Base-by-base conservation (phyloP, 2,329 filamentous ascomycete genomes). In the Verruconis gallopava region DNA sequence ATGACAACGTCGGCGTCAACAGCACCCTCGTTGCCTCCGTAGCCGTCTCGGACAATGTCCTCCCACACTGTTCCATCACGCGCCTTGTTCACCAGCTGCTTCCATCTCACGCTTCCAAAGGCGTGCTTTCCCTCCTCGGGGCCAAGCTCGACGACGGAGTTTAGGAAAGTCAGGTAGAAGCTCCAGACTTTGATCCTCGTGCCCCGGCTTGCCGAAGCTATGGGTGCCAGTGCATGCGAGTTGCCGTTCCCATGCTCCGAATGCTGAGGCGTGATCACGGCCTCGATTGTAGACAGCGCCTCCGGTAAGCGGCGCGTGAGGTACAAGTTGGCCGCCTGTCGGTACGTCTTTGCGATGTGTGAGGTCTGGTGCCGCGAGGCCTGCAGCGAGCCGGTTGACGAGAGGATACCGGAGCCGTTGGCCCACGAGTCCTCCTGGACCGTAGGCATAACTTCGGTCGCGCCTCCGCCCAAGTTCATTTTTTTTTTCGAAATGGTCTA, bases 101-200 rank as follows among this genome's bases (percentile, higher is more conserved):
- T 80, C 84, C 88, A 98, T 57, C 85, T 79, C 54, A 83, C 77
- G 40, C 77, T 78, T 3, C 91, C 91, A 64, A 96, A 93, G 11
- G 80, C 74, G 40, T 80, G 75, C 65, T 91, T 94, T 38, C 89
- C 91, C 60, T 95, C 88, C 50, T 94, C 85, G 2, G 83, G 71
- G 43, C 86, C 85, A 55, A 96, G 69, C 55, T 96, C 89, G 25
- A 93, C 69, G 48, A 95, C 81, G 30, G 85, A 82, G 64, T 95
- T 94, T 48, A 96, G 69, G 39, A 95, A 81, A 14, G 88, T 94
- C 49, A 96, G 73, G 59, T 96, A 98, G 53, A 98, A 72, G 60
- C 86, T 94, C 91, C 91, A 98, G 48, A 96, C 81, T 63, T 96
- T 98, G 60, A 94, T 81, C 49, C 88, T 72, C 44, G 85, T 91